These are phyloP conservation scores for Elaphomyces granulatus DNA, from an alignment of 495 filamentous ascomycete species.

Conservation along the genomic window DNA sequence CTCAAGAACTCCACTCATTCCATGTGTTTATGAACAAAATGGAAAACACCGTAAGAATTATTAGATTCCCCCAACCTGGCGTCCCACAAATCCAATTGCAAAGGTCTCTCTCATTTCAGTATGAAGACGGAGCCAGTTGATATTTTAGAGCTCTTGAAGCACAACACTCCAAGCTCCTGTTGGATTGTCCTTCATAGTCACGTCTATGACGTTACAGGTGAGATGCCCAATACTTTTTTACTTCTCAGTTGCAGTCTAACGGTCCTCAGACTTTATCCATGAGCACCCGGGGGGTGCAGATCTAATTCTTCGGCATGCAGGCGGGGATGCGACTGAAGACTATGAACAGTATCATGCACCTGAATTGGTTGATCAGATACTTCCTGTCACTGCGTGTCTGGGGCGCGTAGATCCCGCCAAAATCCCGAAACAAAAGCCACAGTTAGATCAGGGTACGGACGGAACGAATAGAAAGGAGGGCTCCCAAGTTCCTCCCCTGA, in stretches of 20 bases:
- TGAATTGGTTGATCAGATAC: conserved; percentile 26
- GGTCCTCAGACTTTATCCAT: conserved; percentile 21
- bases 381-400: conserved; percentile 11
- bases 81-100: no score
- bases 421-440: background rate
- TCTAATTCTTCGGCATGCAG: conserved; percentile 74
- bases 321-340: conserved; percentile 72
- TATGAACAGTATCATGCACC: conserved; percentile 72
- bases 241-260: conserved; percentile 23
- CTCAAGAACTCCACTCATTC: no score
- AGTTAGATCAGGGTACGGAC: background rate
- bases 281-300: conserved; percentile 65
- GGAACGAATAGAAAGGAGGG: background rate
- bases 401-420: conserved; percentile 13
- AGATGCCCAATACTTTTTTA: conserved; percentile 31
- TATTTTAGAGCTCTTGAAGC: conserved; percentile 19
- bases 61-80: no score
- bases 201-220: conserved; percentile 69
- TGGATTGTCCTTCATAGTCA: conserved; percentile 67
- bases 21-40: no score
- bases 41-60: no score
- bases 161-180: conserved; percentile 53
- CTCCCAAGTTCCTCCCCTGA: conserved; percentile 32
- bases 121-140: background rate
- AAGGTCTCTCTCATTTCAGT: no score